These are phyloP conservation scores for Scedosporium apiospermum DNA, from an alignment of 2,329 filamentous ascomycete species.

Conservation along the genomic window DNA sequence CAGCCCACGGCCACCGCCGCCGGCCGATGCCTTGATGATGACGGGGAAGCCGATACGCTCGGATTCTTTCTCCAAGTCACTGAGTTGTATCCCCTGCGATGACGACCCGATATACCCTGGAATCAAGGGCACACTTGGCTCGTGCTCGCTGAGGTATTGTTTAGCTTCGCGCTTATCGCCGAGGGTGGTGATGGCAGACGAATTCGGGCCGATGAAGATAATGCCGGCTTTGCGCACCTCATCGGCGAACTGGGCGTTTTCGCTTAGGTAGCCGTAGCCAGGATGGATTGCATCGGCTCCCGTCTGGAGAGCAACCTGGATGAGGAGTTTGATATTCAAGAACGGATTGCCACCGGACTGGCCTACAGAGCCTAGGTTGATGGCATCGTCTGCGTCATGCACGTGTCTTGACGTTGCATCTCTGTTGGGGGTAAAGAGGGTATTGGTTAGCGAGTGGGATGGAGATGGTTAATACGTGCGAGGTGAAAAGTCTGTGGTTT, in stretches of 20 bases:
- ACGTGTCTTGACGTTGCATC: slow-evolving; percentile 5
- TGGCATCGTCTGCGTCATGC: slow-evolving; percentile 11
- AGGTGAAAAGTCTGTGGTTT: not conserved
- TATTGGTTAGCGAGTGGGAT: not conserved
- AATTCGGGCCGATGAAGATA: slow-evolving; percentile 46
- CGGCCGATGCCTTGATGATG: slow-evolving; percentile 2
- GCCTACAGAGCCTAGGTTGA: slow-evolving; percentile 9
- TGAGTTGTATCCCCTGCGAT: not conserved
- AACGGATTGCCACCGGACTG: slow-evolving; percentile 8
- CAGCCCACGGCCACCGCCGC: not conserved
- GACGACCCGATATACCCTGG: not conserved
- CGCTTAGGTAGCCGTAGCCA: slow-evolving; percentile 13
- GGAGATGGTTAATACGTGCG: not conserved
- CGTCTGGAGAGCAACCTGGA: slow-evolving; percentile 13
- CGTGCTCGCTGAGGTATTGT: slow-evolving; percentile 9
- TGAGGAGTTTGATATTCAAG: slow-evolving; percentile 8
- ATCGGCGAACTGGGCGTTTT: slow-evolving; percentile 47
- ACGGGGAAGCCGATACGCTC: not conserved
- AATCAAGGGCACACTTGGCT: not conserved
- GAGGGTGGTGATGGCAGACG: slow-evolving; percentile 25
- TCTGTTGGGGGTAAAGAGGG: not conserved
- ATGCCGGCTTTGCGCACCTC: slow-evolving; percentile 42
- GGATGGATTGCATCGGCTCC: slow-evolving; percentile 18
- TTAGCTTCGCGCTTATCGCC: slow-evolving; percentile 14
- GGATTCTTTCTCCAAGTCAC: not conserved